Evolutionary conservation across 441 rosid genomes (phyloP), one percentile per base, ranked within the genome.

Genomic region (Manihot esculenta): DNA sequence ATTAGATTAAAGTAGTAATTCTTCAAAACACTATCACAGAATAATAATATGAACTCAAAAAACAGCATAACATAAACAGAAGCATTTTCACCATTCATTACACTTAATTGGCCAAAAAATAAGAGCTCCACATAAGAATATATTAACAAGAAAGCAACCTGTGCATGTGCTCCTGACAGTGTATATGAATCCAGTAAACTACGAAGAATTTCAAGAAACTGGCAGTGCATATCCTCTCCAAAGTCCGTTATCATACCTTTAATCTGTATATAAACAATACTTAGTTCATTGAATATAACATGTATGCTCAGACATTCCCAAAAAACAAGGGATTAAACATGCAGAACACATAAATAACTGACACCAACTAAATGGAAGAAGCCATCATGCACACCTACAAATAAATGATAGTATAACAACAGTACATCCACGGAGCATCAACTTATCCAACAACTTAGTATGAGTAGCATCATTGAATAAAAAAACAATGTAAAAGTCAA

Each of bases 181-280:
- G 94, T 83, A 76, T 84, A 85, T 23, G 97, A 85, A 84, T 96
- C 99, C 83, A 96, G 85, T 77, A 96, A 86, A 85, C 92, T 92
- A 48, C 98, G 96, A 70, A 96, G 91, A 81, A 96, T 96, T 84
- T 96, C 99, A 63, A 90, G 91, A 84, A 96, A 96, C 69, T 93
- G 98, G 85, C 98, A 96, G 68, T 96, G 93, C 98, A 96, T 92
- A 81, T 88, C 93, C 45, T 87, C 97, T 72, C 93, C 98, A 75
- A 93, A 93, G 79, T 93, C 98, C 64, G 98, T 96, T 78, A 88
- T 79, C 97, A 96, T 87, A 73, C 99, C 99, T 80, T 90, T 90
- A 73, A 96, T 93, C 99, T 96, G 87, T 49, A 68, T 8, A 12
- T 23, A 62, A 45, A 69, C 21, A n/a, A 51, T 10, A 21, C 20